These are phyloP conservation scores for Cladophialophora chaetospira DNA, from an alignment of 2,329 filamentous ascomycete species.

Conservation along the genomic window DNA sequence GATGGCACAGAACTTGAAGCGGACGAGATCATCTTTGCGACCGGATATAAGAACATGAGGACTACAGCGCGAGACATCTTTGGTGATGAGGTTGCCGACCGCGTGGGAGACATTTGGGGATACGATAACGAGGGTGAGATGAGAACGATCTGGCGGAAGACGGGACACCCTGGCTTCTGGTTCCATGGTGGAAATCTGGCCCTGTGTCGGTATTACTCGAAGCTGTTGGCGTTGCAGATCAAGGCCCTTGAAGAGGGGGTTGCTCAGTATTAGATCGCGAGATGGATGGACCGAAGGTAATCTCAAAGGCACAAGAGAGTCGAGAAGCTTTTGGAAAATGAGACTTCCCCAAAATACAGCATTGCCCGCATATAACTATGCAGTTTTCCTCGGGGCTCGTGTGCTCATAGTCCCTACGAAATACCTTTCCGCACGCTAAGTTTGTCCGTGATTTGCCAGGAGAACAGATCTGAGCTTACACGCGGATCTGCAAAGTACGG, in stretches of 20 bases:
- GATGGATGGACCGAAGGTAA: background rate
- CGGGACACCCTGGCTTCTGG: conserved; percentile 68
- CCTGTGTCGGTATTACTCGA: conserved; percentile 64
- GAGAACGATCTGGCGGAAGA: conserved; percentile 61
- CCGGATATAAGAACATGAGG: conserved; percentile 68
- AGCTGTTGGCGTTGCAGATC: conserved; percentile 54
- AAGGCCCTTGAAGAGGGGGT: conserved; percentile 39
- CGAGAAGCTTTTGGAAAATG: background rate
- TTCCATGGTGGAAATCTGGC: conserved; percentile 68
- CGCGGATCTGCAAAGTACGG: too few species aligned
- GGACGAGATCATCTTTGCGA: conserved; percentile 64
- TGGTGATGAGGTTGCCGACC: conserved; percentile 62
- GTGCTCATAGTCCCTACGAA: too few species aligned
- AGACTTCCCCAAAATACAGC: too few species aligned
- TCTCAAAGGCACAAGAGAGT: background rate
- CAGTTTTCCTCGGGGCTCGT: too few species aligned
- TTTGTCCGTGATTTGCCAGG: too few species aligned
- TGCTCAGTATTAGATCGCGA: conserved; percentile 8
- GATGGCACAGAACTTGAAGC: conserved; percentile 63
- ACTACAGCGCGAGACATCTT: conserved; percentile 62
- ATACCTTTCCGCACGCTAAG: too few species aligned
- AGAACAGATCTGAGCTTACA: too few species aligned
- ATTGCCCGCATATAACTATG: too few species aligned
- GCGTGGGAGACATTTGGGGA: conserved; percentile 64
- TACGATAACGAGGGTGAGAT: conserved; percentile 59